phyloP scores from a whole-genome alignment of 1,284 basidiomycete species.

The Tylopilus sp. region DNA sequence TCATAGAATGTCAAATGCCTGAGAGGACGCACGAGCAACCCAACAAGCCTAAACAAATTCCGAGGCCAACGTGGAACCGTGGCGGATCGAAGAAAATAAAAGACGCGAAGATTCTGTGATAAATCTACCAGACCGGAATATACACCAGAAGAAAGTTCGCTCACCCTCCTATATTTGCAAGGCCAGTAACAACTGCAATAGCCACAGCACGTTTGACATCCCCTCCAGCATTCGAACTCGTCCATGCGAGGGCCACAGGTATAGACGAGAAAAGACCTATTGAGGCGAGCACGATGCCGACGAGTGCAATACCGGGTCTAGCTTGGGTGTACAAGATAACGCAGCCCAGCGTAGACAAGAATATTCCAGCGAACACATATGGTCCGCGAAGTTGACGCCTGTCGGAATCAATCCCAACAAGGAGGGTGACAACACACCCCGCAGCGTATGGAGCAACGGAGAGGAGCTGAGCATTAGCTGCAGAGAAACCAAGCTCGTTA shows the following conservation, averaged over 20 bases:
- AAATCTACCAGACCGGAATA: not conserved
- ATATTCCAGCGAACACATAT: conserved; percentile 36
- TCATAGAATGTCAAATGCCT: not conserved
- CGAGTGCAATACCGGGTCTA: conserved; percentile 40
- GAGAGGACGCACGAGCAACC: conserved; percentile 26
- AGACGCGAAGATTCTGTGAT: conserved; percentile 38
- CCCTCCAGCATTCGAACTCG: conserved; percentile 52
- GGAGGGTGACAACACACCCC: conserved; percentile 37
- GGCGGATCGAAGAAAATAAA: conserved; percentile 46
- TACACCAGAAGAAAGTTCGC: not conserved
- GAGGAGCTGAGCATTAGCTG: conserved; percentile 54
- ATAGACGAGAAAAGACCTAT: conserved; percentile 50
- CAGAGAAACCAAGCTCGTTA: conserved; percentile 48
- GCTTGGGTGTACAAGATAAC: conserved; percentile 39
- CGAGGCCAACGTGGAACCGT: conserved; percentile 45
- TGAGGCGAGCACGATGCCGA: conserved; percentile 48
- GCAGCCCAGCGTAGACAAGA: conserved; percentile 41
- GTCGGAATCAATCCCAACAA: conserved; percentile 42
- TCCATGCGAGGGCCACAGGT: conserved; percentile 51
- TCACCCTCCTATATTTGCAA: conserved; percentile 52
- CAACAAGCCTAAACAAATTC: conserved; percentile 35
- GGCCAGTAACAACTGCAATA: conserved; percentile 52
- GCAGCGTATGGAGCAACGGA: conserved; percentile 46
- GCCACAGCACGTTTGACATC: conserved; percentile 48
- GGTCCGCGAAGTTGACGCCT: conserved; percentile 41